phyloP scores from a whole-genome alignment of 106 monocot genomes.

The Dendrobium huoshanense region DNA sequence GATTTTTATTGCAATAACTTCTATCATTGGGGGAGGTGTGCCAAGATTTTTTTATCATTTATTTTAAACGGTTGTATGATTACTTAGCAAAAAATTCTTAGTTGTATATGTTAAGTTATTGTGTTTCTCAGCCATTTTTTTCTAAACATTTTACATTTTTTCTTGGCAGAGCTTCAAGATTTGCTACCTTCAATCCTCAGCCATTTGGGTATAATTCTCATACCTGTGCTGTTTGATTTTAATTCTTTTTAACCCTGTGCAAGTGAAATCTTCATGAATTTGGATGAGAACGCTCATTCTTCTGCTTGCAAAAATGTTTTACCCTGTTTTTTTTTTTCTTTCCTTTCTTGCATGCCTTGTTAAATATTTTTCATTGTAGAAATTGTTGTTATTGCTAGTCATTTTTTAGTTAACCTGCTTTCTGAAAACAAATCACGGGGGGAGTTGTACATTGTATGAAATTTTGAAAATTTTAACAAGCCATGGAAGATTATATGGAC shows the following conservation, averaged over 20 bases:
- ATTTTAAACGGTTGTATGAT: not conserved
- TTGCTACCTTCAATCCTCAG: slow-evolving; percentile 66
- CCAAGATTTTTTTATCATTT: not conserved
- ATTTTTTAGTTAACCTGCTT: not conserved
- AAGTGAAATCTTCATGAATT: not conserved
- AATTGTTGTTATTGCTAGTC: not conserved
- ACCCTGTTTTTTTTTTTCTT: not conserved
- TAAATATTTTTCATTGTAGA: not conserved
- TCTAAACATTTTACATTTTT: not conserved
- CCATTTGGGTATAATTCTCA: slow-evolving; percentile 48
- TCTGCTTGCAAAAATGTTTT: not conserved
- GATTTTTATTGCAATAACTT: not conserved
- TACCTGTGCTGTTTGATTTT: not conserved
- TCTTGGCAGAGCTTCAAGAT: slow-evolving; percentile 61
- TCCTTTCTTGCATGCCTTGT: not conserved
- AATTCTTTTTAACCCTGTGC: not conserved
- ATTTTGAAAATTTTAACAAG: not conserved
- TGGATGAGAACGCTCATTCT: not conserved
- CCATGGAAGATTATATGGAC: too few species aligned
- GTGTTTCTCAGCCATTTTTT: not conserved
- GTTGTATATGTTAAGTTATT: not conserved
- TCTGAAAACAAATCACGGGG: not conserved
- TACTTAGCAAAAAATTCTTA: not conserved
- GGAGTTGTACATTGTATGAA: not conserved
- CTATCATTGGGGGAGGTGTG: not conserved